These are phyloP conservation scores for Suillus bovinus DNA, from an alignment of 768 basidiomycete species.

Conservation along the genomic window DNA sequence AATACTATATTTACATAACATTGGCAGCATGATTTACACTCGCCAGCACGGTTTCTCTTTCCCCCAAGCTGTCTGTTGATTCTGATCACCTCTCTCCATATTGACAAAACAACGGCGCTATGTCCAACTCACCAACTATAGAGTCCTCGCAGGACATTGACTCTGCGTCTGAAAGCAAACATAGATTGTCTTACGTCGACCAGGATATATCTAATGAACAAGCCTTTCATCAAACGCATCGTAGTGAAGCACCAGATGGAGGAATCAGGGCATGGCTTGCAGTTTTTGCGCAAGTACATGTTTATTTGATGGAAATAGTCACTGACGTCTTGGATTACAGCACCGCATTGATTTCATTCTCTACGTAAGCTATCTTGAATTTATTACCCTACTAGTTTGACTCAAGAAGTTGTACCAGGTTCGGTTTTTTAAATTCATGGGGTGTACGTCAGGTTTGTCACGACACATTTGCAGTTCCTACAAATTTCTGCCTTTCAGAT, in stretches of 20 bases:
- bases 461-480: not conserved
- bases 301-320: constrained; percentile 2
- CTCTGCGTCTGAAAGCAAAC: not conserved
- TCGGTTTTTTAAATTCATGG: constrained; percentile 76
- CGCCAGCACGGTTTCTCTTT: not conserved
- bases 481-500: constrained; percentile 38
- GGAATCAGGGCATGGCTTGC: constrained; percentile 34
- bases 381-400: not conserved
- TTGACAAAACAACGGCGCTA: not conserved
- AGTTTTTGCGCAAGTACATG: constrained; percentile 26
- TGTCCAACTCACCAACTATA: not conserved
- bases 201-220: too few species aligned
- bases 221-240: constrained; percentile 22
- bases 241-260: constrained; percentile 28
- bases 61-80: not conserved
- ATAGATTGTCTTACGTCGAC: too few species aligned
- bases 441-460: constrained; percentile 47
- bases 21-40: not conserved
- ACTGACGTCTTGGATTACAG: constrained; percentile 34
- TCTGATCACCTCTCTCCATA: not conserved
- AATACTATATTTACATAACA: not conserved
- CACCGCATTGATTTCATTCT: constrained; percentile 30
- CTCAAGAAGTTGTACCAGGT: constrained; percentile 32
- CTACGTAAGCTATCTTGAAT: not conserved
- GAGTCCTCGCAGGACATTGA: not conserved